Base-by-base conservation (phyloP, 768 basidiomycete species). In the Cytidiella melzeri region DNA sequence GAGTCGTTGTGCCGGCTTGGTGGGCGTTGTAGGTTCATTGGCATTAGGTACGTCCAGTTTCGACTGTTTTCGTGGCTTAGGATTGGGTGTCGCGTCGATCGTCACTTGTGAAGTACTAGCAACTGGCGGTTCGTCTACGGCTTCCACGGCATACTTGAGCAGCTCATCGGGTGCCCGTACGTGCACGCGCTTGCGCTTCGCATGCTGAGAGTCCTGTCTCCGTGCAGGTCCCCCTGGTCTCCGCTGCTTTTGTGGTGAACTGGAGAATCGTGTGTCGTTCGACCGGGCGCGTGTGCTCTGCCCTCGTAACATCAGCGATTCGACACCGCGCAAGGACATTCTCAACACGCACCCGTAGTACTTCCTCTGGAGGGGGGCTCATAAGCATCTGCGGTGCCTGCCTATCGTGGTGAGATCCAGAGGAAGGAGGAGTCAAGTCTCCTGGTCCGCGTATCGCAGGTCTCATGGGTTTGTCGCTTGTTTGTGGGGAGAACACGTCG, bases 331-430 rank as follows among this genome's bases (percentile, higher is more conserved):
- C n/a, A n/a, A n/a, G n/a, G n/a, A n/a, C n/a, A n/a, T n/a, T n/a
- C n/a, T n/a, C n/a, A n/a, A n/a, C n/a, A 66, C 61, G 39, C 59
- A 62, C 53, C 45, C 63, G 53, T 7, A 80, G 61, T 1, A 65
- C 67, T 54, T 84, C 81, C 55, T 84, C 81, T 1, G 81, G 81
- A 2, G 81, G 81, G 1, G 81, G 81, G 55, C 81, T 82, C 52
- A 84, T 80, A 34, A 72, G 53, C 60, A 66, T 66, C 45, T 60
- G 56, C 11, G 52, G 52, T 13, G 25, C 27, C 10, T 45, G 26
- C 20, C 37, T 7, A 26, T 43, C 34, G 7, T 26, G 41, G 15
- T 28, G 20, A 12, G 47, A 27, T 1, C 39, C 45, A 30, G 43
- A 34, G 12, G 41, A 45, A 13, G 46, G 26, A 28, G 41, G 36